Conservation (phyloP, 2,329 filamentous ascomycete genomes). For the Ophiostoma pallidulum region DNA sequence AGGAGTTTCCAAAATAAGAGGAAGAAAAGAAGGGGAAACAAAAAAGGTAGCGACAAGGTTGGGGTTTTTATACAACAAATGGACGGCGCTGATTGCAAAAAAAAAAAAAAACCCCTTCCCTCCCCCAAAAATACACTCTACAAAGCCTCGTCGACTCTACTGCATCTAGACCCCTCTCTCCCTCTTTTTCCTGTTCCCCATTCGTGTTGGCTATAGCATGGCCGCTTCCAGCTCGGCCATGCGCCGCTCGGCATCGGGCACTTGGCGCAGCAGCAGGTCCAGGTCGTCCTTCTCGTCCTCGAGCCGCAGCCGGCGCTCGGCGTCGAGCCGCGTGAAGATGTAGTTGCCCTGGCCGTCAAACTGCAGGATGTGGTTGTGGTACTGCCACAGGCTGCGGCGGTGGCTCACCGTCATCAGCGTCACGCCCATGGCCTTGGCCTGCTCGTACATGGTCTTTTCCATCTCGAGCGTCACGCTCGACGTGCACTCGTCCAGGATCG, state of each 20-base stretch:
- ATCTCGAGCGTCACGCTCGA: slow-evolving; percentile 90
- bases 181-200: too few relatives aligned
- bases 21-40: too few relatives aligned
- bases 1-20: too few relatives aligned
- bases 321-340: slow-evolving; percentile 82
- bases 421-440: slow-evolving; percentile 81
- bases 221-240: slow-evolving; percentile 64
- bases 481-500: slow-evolving; percentile 95
- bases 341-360: slow-evolving; percentile 92
- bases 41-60: too few relatives aligned
- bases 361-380: slow-evolving; percentile 88
- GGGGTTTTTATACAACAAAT: too few relatives aligned
- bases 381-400: slow-evolving; percentile 86
- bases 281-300: slow-evolving; percentile 97
- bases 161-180: too few relatives aligned
- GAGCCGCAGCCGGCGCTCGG: slow-evolving; percentile 70
- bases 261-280: slow-evolving; percentile 71
- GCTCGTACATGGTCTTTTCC: slow-evolving; percentile 94
- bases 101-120: too few relatives aligned
- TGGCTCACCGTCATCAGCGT: slow-evolving; percentile 97
- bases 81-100: too few relatives aligned
- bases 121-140: too few relatives aligned
- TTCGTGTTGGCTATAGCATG: slow-evolving; percentile 17
- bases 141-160: not conserved
- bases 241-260: slow-evolving; percentile 79